Evolutionary conservation across 352 stramenopile genomes (phyloP).

Genomic region (Phytopythium boreale): DNA sequence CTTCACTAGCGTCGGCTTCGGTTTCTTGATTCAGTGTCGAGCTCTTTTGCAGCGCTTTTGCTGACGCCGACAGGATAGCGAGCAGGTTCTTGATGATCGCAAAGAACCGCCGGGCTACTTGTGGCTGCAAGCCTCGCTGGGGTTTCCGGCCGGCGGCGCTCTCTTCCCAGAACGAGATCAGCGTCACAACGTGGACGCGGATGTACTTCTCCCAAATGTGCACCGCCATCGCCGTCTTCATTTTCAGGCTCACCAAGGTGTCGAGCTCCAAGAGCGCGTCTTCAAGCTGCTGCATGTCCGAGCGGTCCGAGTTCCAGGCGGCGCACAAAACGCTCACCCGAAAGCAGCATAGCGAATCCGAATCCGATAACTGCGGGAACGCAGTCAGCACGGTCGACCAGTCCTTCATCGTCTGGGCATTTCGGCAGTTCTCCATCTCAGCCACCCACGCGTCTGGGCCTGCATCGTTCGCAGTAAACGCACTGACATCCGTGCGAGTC

Average conservation of each 20-base stretch:
- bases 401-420: constrained; percentile 60
- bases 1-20: background rate
- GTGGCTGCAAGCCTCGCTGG: constrained; percentile 67
- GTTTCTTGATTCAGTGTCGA: background rate
- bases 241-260: constrained; percentile 24
- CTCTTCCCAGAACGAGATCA: constrained; percentile 84
- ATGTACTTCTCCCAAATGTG: constrained; percentile 85
- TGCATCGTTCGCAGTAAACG: constrained; percentile 10
- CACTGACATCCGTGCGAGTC: constrained; percentile 13
- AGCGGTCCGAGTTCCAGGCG: constrained; percentile 79
- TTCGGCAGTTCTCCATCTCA: constrained; percentile 61
- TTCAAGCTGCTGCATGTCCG: constrained; percentile 82
- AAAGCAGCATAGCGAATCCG: constrained; percentile 65
- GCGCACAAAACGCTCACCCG: constrained; percentile 58
- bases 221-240: constrained; percentile 61
- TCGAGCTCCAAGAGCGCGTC: constrained; percentile 69
- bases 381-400: constrained; percentile 48
- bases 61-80: constrained; percentile 29
- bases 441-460: constrained; percentile 52
- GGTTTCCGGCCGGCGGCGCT: constrained; percentile 60
- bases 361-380: constrained; percentile 62
- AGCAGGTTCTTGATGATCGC: constrained; percentile 68
- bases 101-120: constrained; percentile 77
- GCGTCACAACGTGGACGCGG: constrained; percentile 72
- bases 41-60: constrained; percentile 21